These are phyloP conservation scores for Cornus controversa DNA, from an alignment of 148 eudicot genomes.

Conservation along the genomic window DNA sequence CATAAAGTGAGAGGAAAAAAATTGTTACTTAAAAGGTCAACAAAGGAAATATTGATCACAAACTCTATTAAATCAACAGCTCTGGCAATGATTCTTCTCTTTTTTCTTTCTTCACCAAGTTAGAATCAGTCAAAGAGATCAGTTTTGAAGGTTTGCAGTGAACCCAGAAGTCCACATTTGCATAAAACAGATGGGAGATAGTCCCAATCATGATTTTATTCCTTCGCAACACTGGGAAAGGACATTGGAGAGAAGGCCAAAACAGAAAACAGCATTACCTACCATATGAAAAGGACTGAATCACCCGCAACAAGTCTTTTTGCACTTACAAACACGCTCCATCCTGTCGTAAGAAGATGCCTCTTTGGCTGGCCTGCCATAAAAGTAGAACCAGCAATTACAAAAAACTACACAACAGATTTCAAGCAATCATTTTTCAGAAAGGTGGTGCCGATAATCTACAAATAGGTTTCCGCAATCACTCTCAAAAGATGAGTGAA, in stretches of 20 bases:
- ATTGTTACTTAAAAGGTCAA: not conserved
- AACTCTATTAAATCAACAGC: not conserved
- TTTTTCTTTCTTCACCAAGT: not conserved
- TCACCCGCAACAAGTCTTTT: conserved; percentile 58
- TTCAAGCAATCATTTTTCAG: not conserved
- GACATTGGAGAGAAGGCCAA: not conserved
- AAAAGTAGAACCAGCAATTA: not conserved
- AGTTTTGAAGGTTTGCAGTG: not conserved
- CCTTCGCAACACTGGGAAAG: not conserved
- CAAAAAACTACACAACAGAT: not conserved
- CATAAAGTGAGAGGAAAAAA: too few species aligned
- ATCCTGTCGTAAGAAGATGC: conserved; percentile 58
- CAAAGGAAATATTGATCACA: not conserved
- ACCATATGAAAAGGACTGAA: conserved; percentile 65
- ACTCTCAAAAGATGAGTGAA: not conserved
- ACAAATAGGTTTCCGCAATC: not conserved
- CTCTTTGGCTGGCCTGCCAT: conserved; percentile 62
- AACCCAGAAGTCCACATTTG: not conserved
- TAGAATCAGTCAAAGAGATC: not conserved
- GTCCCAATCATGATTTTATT: too few species aligned
- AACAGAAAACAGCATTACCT: not conserved
- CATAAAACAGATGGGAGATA: not conserved
- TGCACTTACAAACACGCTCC: conserved; percentile 62
- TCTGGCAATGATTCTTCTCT: not conserved
- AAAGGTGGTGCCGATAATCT: not conserved